Evolutionary conservation across 257 asterid genomes (phyloP), one percentile per base, ranked within the genome.

Genomic region (Apocynum venetum): DNA sequence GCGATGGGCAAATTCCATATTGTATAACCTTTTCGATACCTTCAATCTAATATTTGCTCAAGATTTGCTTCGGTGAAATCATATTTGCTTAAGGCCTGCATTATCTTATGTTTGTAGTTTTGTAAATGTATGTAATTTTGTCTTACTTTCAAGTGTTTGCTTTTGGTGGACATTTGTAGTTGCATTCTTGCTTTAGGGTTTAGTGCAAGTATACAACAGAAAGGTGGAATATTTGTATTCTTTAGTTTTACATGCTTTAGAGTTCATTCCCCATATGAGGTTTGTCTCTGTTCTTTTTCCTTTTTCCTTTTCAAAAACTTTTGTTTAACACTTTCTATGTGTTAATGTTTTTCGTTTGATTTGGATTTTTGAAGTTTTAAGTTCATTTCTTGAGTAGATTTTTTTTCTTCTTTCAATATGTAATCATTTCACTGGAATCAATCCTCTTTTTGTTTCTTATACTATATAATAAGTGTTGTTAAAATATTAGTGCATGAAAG

Each of bases 171-270:
- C 36, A 67, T 76, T 71, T 84, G 89, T 82, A 95, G 98, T 98
- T 87, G 99, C 99, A 17, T 82, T 95, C 93, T 87, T 95, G 87
- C 98, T 95, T 78, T 98, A 93, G 88, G 99, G 98, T 59, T 95
- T 98, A 25, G 96, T 89, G 75, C 99, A 93, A 87, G 99, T 95
- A 84, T 95, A 93, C 59, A 90, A 97, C 82, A 88, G 94, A 89
- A 95, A 95, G 89, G 99, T 95, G 77, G 98, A 95, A 84, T 95
- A 93, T 84, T 72, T 95, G 80, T 87, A 95, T 87, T 90, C 96
- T 56, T 80, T 95, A 90, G 99, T 93, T 74, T 70, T 95, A 51
- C 97, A 90, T 84, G 93, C 97, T 76, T 88, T 95, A 94, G 91
- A 90, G 77, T 95, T 91, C 81, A 83, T 95, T 83, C 88, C 99